A percentile compares a stretch with the other conserved stretches of the same genome.
Evolutionary conservation across 2,329 filamentous ascomycete genomes (phyloP).

Genomic region (Colletotrichum plurivorum): DNA sequence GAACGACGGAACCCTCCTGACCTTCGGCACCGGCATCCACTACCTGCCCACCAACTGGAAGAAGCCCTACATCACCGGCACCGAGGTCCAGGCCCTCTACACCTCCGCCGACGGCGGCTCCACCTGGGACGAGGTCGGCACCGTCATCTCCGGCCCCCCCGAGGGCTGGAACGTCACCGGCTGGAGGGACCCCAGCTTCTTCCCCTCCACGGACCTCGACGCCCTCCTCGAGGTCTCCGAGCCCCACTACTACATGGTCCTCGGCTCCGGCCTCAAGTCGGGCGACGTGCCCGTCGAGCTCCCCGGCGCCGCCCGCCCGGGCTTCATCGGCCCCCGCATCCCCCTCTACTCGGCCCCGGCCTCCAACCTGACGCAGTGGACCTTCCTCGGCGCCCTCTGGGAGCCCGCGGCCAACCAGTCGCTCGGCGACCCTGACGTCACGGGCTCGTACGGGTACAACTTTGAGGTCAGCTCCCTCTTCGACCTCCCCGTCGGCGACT

Average conservation of each 20-base stretch:
- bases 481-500: conserved; percentile 34
- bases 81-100: conserved; percentile 38
- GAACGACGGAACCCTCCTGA: conserved; percentile 37
- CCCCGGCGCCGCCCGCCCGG: conserved; percentile 39
- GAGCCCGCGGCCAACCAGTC: conserved; percentile 39
- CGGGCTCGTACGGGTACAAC: conserved; percentile 41
- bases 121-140: conserved; percentile 38
- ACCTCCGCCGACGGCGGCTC: conserved; percentile 33
- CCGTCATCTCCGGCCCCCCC: conserved; percentile 36
- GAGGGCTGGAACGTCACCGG: conserved; percentile 42
- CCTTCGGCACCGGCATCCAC: conserved; percentile 39
- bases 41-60: conserved; percentile 41
- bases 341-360: conserved; percentile 40
- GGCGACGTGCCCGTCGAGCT: conserved; percentile 35
- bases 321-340: conserved; percentile 40
- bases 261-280: conserved; percentile 41
- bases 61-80: conserved; percentile 38
- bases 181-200: conserved; percentile 41
- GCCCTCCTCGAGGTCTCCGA: conserved; percentile 32
- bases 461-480: conserved; percentile 41
- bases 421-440: conserved; percentile 37
- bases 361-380: conserved; percentile 39
- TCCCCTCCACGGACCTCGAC: conserved; percentile 36
- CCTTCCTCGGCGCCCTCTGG: conserved; percentile 41
- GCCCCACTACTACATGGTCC: conserved; percentile 41